Percentiles rank a stretch among this genome's conserved stretches.
Evolutionary conservation across 1,284 basidiomycete genomes (phyloP).

Genomic region (Mycena sp.): DNA sequence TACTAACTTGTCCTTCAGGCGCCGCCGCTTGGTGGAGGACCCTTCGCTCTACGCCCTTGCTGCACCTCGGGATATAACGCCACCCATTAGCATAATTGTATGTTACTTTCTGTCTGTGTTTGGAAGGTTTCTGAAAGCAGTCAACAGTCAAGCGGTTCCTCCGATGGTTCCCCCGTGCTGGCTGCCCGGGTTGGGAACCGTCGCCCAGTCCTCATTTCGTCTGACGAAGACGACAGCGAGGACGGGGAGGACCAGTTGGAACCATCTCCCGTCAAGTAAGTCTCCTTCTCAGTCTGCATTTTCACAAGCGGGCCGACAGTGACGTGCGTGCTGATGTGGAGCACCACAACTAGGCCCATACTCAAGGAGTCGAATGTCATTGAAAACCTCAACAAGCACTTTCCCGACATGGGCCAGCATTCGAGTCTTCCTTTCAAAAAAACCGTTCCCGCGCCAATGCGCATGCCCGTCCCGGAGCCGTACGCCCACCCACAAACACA

Average conservation of each 20-base stretch:
- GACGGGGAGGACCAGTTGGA: conserved; percentile 21
- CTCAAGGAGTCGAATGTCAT: conserved; percentile 8
- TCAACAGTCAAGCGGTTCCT: conserved; percentile 14
- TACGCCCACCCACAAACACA: conserved; percentile 11
- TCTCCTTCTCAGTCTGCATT: neutral
- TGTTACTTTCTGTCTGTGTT: neutral
- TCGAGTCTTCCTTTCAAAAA: conserved; percentile 4
- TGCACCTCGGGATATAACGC: neutral
- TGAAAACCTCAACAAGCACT: neutral
- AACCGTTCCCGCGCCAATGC: conserved; percentile 8
- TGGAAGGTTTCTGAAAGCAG: neutral
- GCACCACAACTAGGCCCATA: conserved; percentile 19
- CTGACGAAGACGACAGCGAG: conserved; percentile 19
- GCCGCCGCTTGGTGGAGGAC: conserved; percentile 26
- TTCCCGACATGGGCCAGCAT: conserved; percentile 18
- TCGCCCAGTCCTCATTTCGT: conserved; percentile 22
- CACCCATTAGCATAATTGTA: conserved; percentile 25
- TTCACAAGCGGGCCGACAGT: neutral
- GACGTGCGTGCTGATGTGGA: conserved; percentile 20
- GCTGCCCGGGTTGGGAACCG: conserved; percentile 17
- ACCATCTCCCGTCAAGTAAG: conserved; percentile 24
- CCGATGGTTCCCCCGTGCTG: conserved; percentile 11
- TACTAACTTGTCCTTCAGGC: no score
- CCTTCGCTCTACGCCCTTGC: conserved; percentile 13
- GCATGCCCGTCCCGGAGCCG: conserved; percentile 28